phyloP scores from a whole-genome alignment of 768 basidiomycete species.

The Inosperma sp. region DNA sequence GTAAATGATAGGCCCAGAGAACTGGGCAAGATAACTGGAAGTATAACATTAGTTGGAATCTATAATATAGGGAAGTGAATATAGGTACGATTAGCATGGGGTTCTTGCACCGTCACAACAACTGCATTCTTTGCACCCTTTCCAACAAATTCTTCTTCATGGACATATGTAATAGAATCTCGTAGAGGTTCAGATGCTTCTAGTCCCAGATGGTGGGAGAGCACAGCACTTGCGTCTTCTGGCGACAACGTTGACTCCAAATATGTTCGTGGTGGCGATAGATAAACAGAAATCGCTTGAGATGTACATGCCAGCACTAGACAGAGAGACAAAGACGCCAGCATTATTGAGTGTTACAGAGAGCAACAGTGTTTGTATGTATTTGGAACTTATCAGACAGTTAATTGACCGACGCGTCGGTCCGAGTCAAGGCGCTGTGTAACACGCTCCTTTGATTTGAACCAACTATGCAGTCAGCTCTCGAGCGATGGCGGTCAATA shows the following conservation, averaged over 20 bases:
- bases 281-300: conserved; percentile 54
- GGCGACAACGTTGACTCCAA: conserved; percentile 41
- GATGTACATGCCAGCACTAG: conserved; percentile 25
- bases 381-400: conserved; percentile 1
- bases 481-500: conserved; percentile 18
- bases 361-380: conserved; percentile 24
- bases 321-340: conserved; percentile 15
- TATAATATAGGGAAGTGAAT: background rate
- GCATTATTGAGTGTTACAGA: conserved; percentile 3
- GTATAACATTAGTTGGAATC: conserved; percentile 1
- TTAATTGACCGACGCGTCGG: conserved; percentile 7
- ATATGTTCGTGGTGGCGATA: conserved; percentile 42
- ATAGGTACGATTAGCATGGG: conserved; percentile 47
- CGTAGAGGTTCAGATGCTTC: conserved; percentile 55
- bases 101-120: conserved; percentile 53
- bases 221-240: conserved; percentile 52
- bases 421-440: conserved; percentile 9
- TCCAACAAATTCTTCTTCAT: conserved; percentile 53
- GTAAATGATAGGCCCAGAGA: conserved; percentile 47
- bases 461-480: conserved; percentile 26
- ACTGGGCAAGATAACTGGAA: conserved; percentile 54
- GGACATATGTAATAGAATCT: conserved; percentile 29
- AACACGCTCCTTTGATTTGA: conserved; percentile 16
- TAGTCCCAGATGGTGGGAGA: conserved; percentile 69
- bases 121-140: conserved; percentile 47